Evolutionary conservation across 257 asterid genomes (phyloP).

Genomic region (Nicotiana undulata): DNA sequence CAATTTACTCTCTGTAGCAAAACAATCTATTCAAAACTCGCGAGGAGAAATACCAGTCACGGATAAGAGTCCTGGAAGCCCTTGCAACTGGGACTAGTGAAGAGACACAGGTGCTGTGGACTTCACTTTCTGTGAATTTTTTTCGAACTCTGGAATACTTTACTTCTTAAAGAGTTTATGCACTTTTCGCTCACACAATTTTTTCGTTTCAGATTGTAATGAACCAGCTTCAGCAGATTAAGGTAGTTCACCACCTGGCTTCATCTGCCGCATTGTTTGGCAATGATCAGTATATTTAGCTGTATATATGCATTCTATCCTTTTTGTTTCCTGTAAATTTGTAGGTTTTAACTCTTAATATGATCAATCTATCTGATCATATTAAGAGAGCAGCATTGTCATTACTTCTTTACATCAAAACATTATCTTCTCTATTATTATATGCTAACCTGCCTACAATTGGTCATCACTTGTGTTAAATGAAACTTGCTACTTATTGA

Average conservation of each 20-base stretch:
- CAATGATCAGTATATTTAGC: not conserved
- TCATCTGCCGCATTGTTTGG: not conserved
- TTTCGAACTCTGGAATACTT: not conserved
- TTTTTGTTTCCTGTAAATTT: not conserved
- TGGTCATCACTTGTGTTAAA: not conserved
- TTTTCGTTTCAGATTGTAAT: constrained; percentile 42
- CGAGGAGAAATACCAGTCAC: constrained; percentile 88
- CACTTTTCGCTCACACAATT: not conserved
- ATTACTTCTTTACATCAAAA: not conserved
- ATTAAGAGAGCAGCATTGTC: not conserved
- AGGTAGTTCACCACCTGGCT: constrained; percentile 32
- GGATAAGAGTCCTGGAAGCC: constrained; percentile 88
- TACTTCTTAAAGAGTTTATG: not conserved
- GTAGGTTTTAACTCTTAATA: not conserved
- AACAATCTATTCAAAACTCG: constrained; percentile 76
- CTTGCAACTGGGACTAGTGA: constrained; percentile 77
- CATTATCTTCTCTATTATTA: not conserved
- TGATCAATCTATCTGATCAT: not conserved
- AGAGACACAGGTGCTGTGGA: constrained; percentile 55
- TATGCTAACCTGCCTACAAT: not conserved
- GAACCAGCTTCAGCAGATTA: constrained; percentile 59
- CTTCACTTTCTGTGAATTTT: not conserved
- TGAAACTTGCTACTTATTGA: not conserved
- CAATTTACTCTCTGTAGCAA: constrained; percentile 49
- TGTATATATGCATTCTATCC: not conserved